A percentile compares a stretch with the other conserved stretches of the same genome.
These are phyloP conservation scores for Lasiosphaeria miniovina DNA, from an alignment of 495 filamentous ascomycete species.

Conservation along the genomic window DNA sequence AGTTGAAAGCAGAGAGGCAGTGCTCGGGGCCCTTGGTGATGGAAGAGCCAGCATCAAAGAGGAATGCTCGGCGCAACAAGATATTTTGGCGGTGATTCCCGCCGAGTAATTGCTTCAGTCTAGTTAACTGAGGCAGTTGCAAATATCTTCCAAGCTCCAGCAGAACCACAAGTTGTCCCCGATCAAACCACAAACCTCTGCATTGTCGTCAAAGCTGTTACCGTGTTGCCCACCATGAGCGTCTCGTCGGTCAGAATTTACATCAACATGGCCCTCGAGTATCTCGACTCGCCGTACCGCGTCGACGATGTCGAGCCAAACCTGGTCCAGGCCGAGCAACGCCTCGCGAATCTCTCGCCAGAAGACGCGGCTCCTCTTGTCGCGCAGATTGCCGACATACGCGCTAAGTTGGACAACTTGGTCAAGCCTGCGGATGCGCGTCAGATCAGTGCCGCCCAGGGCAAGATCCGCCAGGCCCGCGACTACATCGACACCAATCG, in stretches of 20 bases:
- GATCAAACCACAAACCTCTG: neutral
- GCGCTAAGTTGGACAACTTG: constrained; percentile 9
- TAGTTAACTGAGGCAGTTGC: neutral
- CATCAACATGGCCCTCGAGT: constrained; percentile 9
- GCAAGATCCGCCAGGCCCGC: constrained; percentile 10
- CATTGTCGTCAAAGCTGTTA: neutral
- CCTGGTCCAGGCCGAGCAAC: constrained; percentile 6
- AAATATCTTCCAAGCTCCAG: neutral
- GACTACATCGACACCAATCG: constrained; percentile 10
- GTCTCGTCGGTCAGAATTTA: constrained; percentile 11
- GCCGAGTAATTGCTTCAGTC: too few relatives aligned
- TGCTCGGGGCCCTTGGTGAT: too few relatives aligned
- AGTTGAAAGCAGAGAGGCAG: too few relatives aligned
- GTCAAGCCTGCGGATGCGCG: constrained; percentile 13
- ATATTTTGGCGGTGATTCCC: too few relatives aligned
- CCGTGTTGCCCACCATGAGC: neutral
- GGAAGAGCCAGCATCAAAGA: too few relatives aligned
- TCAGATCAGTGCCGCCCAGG: constrained; percentile 7
- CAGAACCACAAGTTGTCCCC: too few relatives aligned
- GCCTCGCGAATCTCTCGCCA: constrained; percentile 6
- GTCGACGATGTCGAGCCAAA: constrained; percentile 12
- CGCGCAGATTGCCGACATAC: constrained; percentile 10
- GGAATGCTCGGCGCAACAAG: too few relatives aligned
- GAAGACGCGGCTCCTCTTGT: constrained; percentile 8
- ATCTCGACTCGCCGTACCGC: constrained; percentile 11